Conservation (phyloP, 1,139 yeast species). For the Spencermartinsiella ligniputridi region DNA sequence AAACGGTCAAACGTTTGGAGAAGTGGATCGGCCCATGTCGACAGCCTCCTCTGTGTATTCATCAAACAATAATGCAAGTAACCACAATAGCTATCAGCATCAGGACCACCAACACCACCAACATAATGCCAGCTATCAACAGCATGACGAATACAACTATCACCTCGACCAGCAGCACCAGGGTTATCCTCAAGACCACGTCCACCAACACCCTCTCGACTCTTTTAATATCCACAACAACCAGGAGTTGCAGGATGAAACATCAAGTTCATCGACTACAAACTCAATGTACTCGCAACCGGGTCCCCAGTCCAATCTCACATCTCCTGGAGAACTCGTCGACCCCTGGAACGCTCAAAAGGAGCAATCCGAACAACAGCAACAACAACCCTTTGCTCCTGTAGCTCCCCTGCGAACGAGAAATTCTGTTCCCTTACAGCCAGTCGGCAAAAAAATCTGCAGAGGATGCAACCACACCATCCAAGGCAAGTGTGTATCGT, state of each 20-base stretch:
- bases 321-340: not conserved
- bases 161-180: not conserved
- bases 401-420: not conserved
- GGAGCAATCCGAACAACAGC: constrained; percentile 1
- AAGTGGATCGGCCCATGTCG: not conserved
- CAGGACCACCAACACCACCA: not conserved
- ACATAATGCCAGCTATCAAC: not conserved
- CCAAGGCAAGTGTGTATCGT: constrained; percentile 58
- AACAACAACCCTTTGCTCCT: constrained; percentile 2
- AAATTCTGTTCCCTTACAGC: constrained; percentile 7
- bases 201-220: not conserved
- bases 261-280: not conserved
- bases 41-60: not conserved
- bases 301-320: not conserved
- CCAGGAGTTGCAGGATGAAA: not conserved
- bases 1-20: not conserved
- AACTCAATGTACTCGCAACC: not conserved
- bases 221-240: not conserved
- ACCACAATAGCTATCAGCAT: not conserved
- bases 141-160: not conserved
- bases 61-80: not conserved
- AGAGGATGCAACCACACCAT: constrained; percentile 51
- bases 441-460: constrained; percentile 24
- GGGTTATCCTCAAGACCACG: not conserved
- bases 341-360: not conserved